Base-by-base conservation (phyloP, 371 early-diverging fungal genomes). In the Phascolomyces articulosus region DNA sequence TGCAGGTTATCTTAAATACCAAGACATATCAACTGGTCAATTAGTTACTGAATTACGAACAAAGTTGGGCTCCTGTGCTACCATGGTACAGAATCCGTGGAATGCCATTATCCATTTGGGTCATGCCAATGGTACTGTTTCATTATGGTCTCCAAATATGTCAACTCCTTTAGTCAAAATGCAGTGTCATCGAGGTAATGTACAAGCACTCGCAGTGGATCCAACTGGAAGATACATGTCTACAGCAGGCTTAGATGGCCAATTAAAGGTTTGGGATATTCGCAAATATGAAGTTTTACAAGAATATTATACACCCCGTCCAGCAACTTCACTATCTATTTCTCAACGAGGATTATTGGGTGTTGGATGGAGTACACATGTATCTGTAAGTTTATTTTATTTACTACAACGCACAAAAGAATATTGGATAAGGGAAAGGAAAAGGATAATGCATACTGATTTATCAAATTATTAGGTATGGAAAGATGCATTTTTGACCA, bases 181-280 rank as follows among this genome's bases (percentile, higher is more conserved):
- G 89, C 84, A 95, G 21, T 95, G 96, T 74, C 98, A 98, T 75
- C 85, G 85, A 56, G 94, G 94, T 8, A 93, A 95, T 3, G 90
- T 98, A 8, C 85, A 88, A 44, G 86, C 94, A 11, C 66, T 99
- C 57, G 94, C 97, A 11, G 86, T 99, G 27, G 97, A 97, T 69
- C 85, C 82, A 58, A 77, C 86, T 20, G 99, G 99, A 40, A 76
- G 82, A 53, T 91, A 96, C 70, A 93, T 99, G 95, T 95, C 96
- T 15, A 97, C 98, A 23, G 75, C 94, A 26, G 98, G 98, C 9
- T 74, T 92, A 41, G 99, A 98, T 72, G 94, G 93, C 15, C 91
- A 91, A 58, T 70, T 99, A 41, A 96, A 97, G 75, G 72, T 97
- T 4, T 99, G 98, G 96, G 99, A 99, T 86, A 82, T 99, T 11